phyloP scores from a whole-genome alignment of 306 rosid genomes.

The Castanopsis chinensis region DNA sequence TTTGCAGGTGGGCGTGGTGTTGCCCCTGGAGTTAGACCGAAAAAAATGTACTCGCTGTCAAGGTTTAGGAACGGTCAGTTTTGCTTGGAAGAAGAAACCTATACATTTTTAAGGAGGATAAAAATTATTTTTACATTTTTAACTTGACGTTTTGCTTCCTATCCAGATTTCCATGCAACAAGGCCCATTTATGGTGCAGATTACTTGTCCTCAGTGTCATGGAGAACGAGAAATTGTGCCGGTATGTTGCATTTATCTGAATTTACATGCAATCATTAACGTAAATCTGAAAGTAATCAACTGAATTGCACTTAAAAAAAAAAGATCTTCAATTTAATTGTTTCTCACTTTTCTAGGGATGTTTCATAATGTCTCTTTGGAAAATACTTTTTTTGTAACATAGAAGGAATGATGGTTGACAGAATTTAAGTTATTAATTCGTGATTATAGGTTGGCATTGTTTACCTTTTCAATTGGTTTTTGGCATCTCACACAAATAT shows the following conservation, averaged over 20 bases:
- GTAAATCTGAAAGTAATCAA: not conserved
- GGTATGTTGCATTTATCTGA: constrained; percentile 41
- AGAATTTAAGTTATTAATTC: too few species aligned
- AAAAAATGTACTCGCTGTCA: constrained; percentile 83
- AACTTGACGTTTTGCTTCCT: constrained; percentile 33
- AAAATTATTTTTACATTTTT: constrained; percentile 8
- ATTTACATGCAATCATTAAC: not conserved
- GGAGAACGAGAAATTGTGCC: constrained; percentile 74
- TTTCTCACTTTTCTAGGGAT: too few species aligned
- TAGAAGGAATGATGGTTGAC: too few species aligned
- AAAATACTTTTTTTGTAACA: too few species aligned
- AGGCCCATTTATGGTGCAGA: constrained; percentile 76
- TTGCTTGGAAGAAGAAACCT: constrained; percentile 16
- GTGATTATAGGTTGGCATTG: too few species aligned
- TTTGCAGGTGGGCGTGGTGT: constrained; percentile 88
- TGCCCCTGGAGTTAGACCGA: constrained; percentile 93
- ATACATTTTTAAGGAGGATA: not conserved
- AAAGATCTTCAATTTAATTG: too few species aligned
- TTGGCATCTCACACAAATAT: too few species aligned
- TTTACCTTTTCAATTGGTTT: too few species aligned
- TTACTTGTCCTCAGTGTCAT: constrained; percentile 62
- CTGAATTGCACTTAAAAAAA: not conserved
- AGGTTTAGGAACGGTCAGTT: constrained; percentile 90
- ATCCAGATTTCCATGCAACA: constrained; percentile 65
- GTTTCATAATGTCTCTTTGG: too few species aligned